These are phyloP conservation scores for Aspergillus costaricaensis DNA, from an alignment of 2,329 filamentous ascomycete genomes.

Conservation along the genomic window DNA sequence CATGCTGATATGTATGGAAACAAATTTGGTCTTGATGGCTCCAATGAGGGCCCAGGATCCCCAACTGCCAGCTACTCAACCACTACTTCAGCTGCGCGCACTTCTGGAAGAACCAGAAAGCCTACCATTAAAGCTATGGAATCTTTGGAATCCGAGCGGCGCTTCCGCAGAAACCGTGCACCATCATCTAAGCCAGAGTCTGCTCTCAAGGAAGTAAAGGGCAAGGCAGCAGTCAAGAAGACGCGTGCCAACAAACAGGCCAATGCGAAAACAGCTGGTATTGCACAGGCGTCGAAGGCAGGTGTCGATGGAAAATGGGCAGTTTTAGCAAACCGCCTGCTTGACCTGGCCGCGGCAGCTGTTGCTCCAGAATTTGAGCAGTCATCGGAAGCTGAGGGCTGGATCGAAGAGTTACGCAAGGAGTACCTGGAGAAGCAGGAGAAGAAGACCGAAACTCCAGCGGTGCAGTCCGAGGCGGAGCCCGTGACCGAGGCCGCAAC, in stretches of 20 bases:
- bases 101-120: conserved; percentile 23
- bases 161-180: conserved; percentile 19
- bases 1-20: conserved; percentile 24
- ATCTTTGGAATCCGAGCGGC: conserved; percentile 22
- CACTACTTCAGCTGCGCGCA: conserved; percentile 19
- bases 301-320: conserved; percentile 5
- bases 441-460: not conserved
- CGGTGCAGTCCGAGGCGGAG: not conserved
- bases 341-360: conserved; percentile 21
- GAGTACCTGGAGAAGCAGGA: conserved; percentile 14
- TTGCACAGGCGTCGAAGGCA: not conserved
- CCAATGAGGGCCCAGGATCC: conserved; percentile 21
- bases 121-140: conserved; percentile 26
- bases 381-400: conserved; percentile 15
- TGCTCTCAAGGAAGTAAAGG: not conserved
- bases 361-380: conserved; percentile 16
- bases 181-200: conserved; percentile 15
- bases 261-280: not conserved
- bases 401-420: conserved; percentile 18
- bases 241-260: not conserved
- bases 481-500: not conserved
- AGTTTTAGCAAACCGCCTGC: conserved; percentile 15
- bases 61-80: conserved; percentile 22
- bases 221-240: not conserved
- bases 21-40: conserved; percentile 24